phyloP scores from a whole-genome alignment of 208 protist genomes.

The Acanthamoeba triangularis region DNA sequence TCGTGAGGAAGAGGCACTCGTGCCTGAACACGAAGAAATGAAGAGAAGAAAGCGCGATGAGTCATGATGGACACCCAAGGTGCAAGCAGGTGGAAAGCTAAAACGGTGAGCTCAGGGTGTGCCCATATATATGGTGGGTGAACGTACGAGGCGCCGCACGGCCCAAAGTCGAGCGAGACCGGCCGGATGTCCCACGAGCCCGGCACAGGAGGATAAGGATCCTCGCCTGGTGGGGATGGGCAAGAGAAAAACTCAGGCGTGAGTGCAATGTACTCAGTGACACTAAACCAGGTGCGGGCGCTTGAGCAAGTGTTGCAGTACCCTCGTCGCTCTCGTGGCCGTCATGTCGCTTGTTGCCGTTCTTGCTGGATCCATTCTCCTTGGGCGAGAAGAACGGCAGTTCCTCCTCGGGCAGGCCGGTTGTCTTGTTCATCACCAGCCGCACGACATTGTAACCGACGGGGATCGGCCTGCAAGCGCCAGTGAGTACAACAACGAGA shows the following conservation, averaged over 20 bases:
- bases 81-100: too few relatives aligned
- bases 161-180: constrained; percentile 39
- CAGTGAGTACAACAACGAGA: neutral
- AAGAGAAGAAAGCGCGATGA: too few relatives aligned
- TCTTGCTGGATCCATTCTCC: too few relatives aligned
- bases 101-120: too few relatives aligned
- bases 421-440: constrained; percentile 13
- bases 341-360: neutral
- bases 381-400: neutral
- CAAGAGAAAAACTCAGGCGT: too few relatives aligned
- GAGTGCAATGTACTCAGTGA: neutral
- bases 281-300: neutral
- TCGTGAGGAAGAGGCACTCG: constrained; percentile 42
- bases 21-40: neutral
- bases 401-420: neutral
- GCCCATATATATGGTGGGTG: too few relatives aligned
- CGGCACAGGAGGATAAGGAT: constrained; percentile 17
- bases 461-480: neutral
- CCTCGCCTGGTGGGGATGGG: neutral
- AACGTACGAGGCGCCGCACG: constrained; percentile 44
- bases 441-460: constrained; percentile 31
- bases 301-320: neutral
- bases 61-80: too few relatives aligned
- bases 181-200: constrained; percentile 20
- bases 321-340: constrained; percentile 9